A percentile compares a stretch with the other conserved stretches of the same genome.
Conservation (phyloP, 2,329 filamentous ascomycete genomes). For the Dichotomopilus funicola region DNA sequence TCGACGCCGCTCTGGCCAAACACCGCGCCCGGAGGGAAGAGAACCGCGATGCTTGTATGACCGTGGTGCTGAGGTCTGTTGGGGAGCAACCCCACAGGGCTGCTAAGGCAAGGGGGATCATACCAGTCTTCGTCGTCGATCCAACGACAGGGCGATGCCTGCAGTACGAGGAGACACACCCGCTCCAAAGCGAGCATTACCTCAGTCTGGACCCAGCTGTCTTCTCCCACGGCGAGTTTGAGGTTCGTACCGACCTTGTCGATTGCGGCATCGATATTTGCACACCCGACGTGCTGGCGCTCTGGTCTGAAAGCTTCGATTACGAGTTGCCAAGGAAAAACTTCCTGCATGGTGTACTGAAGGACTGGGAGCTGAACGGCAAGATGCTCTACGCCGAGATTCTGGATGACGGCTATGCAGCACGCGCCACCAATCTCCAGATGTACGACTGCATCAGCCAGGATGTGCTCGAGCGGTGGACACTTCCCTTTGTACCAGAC, state of each 20-base stretch:
- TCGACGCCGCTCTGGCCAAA: conserved; percentile 70
- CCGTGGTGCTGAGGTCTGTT: conserved; percentile 77
- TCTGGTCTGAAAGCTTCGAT: conserved; percentile 96
- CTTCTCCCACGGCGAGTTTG: conserved; percentile 67
- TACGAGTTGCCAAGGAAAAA: conserved; percentile 69
- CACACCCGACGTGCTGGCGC: conserved; percentile 85
- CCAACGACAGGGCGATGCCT: conserved; percentile 72
- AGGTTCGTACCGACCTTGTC: conserved; percentile 79
- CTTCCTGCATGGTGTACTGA: conserved; percentile 78
- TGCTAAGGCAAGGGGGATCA: conserved; percentile 62
- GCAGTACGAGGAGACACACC: conserved; percentile 88
- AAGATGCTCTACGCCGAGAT: conserved; percentile 95
- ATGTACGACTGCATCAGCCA: conserved; percentile 85
- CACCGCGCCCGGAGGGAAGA: conserved; percentile 75
- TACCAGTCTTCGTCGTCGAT: conserved; percentile 82
- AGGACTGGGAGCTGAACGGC: conserved; percentile 94
- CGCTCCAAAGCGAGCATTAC: conserved; percentile 57
- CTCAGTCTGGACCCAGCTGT: conserved; percentile 72
- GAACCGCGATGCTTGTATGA: conserved; percentile 97
- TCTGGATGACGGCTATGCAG: conserved; percentile 74
- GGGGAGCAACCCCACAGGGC: conserved; percentile 65
- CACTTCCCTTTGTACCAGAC: conserved; percentile 83
- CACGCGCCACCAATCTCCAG: conserved; percentile 76
- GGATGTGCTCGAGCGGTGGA: conserved; percentile 81
- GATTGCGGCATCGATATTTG: conserved; percentile 97